phyloP scores from a whole-genome alignment of 2,329 filamentous ascomycete genomes.

The Pezicula rhizophila region DNA sequence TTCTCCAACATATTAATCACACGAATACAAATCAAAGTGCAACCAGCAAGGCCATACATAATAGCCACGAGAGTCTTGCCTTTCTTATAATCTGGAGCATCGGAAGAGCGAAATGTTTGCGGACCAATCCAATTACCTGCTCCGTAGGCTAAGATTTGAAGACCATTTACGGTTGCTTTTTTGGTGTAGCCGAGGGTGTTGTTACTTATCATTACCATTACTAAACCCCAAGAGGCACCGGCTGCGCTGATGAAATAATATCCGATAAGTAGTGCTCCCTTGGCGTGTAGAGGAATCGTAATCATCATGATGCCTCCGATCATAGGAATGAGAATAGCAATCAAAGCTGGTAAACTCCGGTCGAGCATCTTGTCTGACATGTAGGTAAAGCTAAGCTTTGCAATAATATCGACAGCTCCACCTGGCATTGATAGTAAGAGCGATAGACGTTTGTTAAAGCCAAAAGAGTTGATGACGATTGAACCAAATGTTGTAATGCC shows the following conservation, averaged over 20 bases:
- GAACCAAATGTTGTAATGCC: conserved; percentile 13
- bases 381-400: neutral
- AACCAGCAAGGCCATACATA: conserved; percentile 31
- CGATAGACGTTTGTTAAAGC: conserved; percentile 25
- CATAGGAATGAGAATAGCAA: conserved; percentile 24
- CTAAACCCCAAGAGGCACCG: neutral
- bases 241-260: neutral
- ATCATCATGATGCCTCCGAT: conserved; percentile 25
- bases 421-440: conserved; percentile 15
- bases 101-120: conserved; percentile 22
- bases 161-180: conserved; percentile 7
- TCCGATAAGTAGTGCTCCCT: neutral
- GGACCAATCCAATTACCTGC: conserved; percentile 8
- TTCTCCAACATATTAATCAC: conserved; percentile 35
- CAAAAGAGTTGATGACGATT: conserved; percentile 19
- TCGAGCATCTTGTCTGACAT: conserved; percentile 11
- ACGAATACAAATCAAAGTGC: conserved; percentile 31
- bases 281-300: conserved; percentile 10
- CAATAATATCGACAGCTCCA: conserved; percentile 2
- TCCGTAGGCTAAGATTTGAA: conserved; percentile 5
- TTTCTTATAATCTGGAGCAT: conserved; percentile 13
- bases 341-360: conserved; percentile 19
- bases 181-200: conserved; percentile 1
- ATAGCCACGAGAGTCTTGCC: conserved; percentile 32
- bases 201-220: neutral